Conservation (phyloP, 2,329 filamentous ascomycete genomes). For the Fusarium setosum region DNA sequence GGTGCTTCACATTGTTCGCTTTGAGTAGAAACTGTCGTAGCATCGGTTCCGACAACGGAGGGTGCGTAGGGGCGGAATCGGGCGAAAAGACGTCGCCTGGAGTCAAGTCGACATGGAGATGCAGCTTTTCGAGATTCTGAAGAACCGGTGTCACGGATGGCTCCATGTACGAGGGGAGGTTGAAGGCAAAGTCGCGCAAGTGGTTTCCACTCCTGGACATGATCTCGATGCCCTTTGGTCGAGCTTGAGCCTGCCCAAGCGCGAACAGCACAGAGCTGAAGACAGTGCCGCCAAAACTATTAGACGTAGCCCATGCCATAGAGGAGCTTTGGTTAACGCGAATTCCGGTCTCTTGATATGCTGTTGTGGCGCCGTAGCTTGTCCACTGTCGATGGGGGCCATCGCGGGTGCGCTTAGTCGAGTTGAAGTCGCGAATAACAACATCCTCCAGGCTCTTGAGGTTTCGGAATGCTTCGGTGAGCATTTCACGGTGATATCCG, state of each 20-base stretch:
- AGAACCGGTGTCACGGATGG: conserved; percentile 55
- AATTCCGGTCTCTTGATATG: conserved; percentile 49
- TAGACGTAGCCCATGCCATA: not conserved
- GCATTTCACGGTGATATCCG: conserved; percentile 63
- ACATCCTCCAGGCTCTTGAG: conserved; percentile 66
- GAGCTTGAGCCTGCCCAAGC: conserved; percentile 52
- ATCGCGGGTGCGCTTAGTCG: conserved; percentile 61
- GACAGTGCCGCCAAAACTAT: conserved; percentile 45
- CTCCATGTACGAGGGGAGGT: conserved; percentile 54
- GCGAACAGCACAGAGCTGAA: conserved; percentile 57
- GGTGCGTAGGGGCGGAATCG: not conserved
- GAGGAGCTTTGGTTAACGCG: conserved; percentile 19
- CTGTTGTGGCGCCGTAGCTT: conserved; percentile 64
- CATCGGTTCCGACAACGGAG: conserved; percentile 14
- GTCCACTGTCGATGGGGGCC: conserved; percentile 56
- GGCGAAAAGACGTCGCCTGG: conserved; percentile 14
- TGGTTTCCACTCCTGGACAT: conserved; percentile 50
- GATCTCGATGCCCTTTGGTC: conserved; percentile 59
- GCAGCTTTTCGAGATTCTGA: conserved; percentile 56
- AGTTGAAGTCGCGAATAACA: conserved; percentile 70
- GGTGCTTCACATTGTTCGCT: conserved; percentile 56
- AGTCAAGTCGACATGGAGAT: conserved; percentile 43
- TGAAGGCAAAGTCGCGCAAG: conserved; percentile 58
- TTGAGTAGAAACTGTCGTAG: conserved; percentile 41
- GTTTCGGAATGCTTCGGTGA: conserved; percentile 66